phyloP scores from a whole-genome alignment of 2,329 filamentous ascomycete species.

The Pseudogymnoascus sp. region DNA sequence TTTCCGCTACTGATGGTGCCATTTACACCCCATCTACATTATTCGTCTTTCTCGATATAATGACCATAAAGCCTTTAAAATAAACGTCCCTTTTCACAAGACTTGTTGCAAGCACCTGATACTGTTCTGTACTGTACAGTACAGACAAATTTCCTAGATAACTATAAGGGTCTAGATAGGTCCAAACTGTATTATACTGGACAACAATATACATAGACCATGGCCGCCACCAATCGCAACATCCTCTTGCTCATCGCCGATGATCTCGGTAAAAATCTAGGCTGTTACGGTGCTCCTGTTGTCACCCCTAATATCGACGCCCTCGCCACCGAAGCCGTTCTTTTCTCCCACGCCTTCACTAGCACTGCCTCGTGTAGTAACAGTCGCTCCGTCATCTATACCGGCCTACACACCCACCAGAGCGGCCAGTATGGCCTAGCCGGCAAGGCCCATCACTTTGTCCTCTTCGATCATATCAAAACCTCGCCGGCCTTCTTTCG shows the following conservation, averaged over 20 bases:
- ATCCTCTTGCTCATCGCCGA: slow-evolving; percentile 37
- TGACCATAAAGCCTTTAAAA: neutral
- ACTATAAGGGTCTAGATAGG: neutral
- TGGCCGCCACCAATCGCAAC: slow-evolving; percentile 19
- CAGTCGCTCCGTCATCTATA: slow-evolving; percentile 41
- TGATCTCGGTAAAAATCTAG: slow-evolving; percentile 34
- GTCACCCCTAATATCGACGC: slow-evolving; percentile 36
- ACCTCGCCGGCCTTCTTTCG: slow-evolving; percentile 35
- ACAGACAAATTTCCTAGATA: neutral
- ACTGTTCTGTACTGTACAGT: neutral
- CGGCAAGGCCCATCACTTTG: slow-evolving; percentile 34
- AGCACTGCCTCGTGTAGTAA: slow-evolving; percentile 42
- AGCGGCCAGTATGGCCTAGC: slow-evolving; percentile 41
- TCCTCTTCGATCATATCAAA: slow-evolving; percentile 38
- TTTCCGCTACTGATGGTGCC: neutral
- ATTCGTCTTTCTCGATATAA: neutral
- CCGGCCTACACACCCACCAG: slow-evolving; percentile 41
- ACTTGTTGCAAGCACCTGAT: neutral
- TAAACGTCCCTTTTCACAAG: neutral
- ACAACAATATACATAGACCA: neutral
- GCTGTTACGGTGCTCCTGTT: slow-evolving; percentile 30
- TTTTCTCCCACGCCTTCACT: slow-evolving; percentile 35
- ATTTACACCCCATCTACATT: neutral
- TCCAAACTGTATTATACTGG: neutral
- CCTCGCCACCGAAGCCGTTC: slow-evolving; percentile 32